phyloP scores from a whole-genome alignment of 257 asterid species.

The Gentiana macrophylla region DNA sequence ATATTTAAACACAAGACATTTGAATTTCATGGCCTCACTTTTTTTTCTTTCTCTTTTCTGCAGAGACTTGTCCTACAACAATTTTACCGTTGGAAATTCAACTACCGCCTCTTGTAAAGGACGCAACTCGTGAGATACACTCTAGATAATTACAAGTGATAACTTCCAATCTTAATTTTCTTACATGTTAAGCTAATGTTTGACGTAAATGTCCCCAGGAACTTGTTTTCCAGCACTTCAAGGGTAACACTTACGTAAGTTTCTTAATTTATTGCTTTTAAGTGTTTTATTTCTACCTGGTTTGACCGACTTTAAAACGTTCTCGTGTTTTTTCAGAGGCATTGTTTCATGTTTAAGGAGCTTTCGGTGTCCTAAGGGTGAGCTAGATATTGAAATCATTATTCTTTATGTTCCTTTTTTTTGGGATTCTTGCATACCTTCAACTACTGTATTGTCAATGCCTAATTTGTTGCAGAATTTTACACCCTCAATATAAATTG shows the following conservation, averaged over 20 bases:
- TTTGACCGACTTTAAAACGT: background rate
- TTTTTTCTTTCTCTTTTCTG: slow-evolving; percentile 6
- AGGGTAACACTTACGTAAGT: slow-evolving; percentile 44
- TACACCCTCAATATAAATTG: slow-evolving; percentile 47
- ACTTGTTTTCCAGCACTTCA: slow-evolving; percentile 57
- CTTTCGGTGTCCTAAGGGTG: slow-evolving; percentile 30
- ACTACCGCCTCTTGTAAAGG: slow-evolving; percentile 24
- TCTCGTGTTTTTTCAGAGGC: slow-evolving; percentile 26
- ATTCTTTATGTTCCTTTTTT: background rate
- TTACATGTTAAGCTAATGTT: slow-evolving; percentile 8
- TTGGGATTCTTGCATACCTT: too few relatives aligned
- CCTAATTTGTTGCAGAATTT: too few relatives aligned
- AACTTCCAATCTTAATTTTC: background rate
- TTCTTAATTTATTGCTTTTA: background rate
- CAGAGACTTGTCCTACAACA: slow-evolving; percentile 68
- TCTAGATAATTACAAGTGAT: background rate
- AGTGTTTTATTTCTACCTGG: background rate
- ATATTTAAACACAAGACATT: too few relatives aligned
- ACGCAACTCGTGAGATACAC: slow-evolving; percentile 26
- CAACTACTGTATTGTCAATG: too few relatives aligned
- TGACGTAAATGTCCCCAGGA: slow-evolving; percentile 25
- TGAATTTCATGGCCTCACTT: too few relatives aligned
- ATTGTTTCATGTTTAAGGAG: slow-evolving; percentile 40
- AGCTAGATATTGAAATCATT: slow-evolving; percentile 12
- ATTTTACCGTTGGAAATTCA: slow-evolving; percentile 25